Evolutionary conservation across 306 rosid genomes (phyloP), one percentile per base, ranked within the genome.

Genomic region (Trifolium fragiferum): DNA sequence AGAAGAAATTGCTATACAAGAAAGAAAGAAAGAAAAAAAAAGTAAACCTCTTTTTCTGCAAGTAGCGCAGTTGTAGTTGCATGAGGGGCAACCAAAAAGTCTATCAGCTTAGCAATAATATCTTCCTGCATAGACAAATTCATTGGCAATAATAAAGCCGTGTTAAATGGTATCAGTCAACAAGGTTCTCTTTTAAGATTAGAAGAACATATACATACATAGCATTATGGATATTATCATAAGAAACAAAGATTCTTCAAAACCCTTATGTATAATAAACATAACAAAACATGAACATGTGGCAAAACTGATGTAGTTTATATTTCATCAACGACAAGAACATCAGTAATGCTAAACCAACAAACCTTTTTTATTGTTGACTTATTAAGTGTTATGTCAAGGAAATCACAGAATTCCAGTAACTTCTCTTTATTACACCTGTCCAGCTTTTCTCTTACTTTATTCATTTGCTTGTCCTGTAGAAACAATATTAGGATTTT

Each of bases 381-480:
- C 89, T 79, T 95, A 76, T 76, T 63, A 78, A 85, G 53, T 69
- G 88, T 79, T 69, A 95, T 44, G 77, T 95, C 96, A 57, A 95
- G 86, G 73, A 90, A 74, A 69, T 92, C 98, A 12, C 99, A 90
- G 80, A 92, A 90, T 77, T 95, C 99, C 86, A 90, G 68, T 59
- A 95, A 77, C 77, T 87, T 95, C 85, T 95, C 99, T 86, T 89
- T 95, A 72, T 82, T 84, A 69, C 96, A 92, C 80, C 88, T 95
- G 84, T 95, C 99, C 60, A 95, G 49, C 78, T 95, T 95, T 81
- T 92, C 99, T 81, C 75, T 92, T 32, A 95, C 89, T 90, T 92
- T 95, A 57, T 53, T 67, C 89, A 85, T 90, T 74, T 92, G 99
- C 78, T 95, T 95, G 53, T 90, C 99, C 99, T 92, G 90, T 84